phyloP scores from a whole-genome alignment of 352 stramenopile species.

The Lagenidium giganteum region DNA sequence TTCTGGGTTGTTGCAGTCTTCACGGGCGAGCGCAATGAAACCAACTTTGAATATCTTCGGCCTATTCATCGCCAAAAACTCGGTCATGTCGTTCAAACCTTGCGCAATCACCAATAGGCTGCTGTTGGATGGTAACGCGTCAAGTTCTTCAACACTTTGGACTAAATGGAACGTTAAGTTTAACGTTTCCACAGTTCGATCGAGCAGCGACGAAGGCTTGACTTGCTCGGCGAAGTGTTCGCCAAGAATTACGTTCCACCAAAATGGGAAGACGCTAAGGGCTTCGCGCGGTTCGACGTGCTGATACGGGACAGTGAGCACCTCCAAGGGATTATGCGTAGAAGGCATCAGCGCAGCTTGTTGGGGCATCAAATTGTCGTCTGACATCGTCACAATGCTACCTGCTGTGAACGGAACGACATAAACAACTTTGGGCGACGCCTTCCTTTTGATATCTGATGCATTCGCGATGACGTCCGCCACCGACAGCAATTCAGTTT shows the following conservation, averaged over 20 bases:
- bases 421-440: conserved; percentile 25
- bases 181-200: conserved; percentile 20
- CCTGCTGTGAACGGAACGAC: conserved; percentile 43
- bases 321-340: not conserved
- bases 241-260: conserved; percentile 55
- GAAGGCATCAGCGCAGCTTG: conserved; percentile 4
- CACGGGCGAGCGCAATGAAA: conserved; percentile 37
- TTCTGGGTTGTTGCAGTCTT: conserved; percentile 54
- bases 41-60: conserved; percentile 28
- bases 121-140: conserved; percentile 20
- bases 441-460: not conserved
- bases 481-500: conserved; percentile 19
- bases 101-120: conserved; percentile 25
- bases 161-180: conserved; percentile 37
- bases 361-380: conserved; percentile 21
- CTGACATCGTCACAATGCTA: conserved; percentile 25
- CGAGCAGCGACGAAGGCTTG: conserved; percentile 4
- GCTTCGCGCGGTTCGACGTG: conserved; percentile 35
- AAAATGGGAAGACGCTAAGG: conserved; percentile 50
- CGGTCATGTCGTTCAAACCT: conserved; percentile 13
- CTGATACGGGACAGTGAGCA: conserved; percentile 14
- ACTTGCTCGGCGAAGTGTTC: conserved; percentile 32
- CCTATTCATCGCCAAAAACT: too few relatives aligned
- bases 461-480: conserved; percentile 21
- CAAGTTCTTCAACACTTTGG: conserved; percentile 27